Evolutionary conservation across 257 asterid genomes (phyloP), one percentile per base, ranked within the genome.

Genomic region (Petunia axillaris): DNA sequence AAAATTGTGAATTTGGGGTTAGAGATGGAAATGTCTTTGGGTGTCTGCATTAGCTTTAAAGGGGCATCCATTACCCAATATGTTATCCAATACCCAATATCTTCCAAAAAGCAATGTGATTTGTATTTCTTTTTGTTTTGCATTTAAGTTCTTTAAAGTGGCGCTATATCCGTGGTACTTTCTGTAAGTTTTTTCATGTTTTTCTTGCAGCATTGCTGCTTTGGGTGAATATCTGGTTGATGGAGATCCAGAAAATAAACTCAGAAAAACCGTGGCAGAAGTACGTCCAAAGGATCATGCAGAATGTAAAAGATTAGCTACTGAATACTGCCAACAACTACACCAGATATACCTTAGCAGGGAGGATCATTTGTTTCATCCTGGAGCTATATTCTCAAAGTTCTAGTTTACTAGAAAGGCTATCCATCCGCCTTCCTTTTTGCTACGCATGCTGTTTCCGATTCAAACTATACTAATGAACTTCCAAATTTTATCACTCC

Each of bases 211-310:
- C 14, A 84, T 79, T 6, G n/a, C 48, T 35, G 75, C 71, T 70
- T 79, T 87, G 84, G 88, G 83, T 1, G 71, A 85, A 81, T 87
- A 87, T 80, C 76, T 87, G 74, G 71, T 79, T 6, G 83, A 76
- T 40, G 87, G 87, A 8, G 86, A 83, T 81, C 64, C 54, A 8
- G 75, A 77, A 55, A 64, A 75, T 25, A 81, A 64, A 67, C 78
- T 81, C 55, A 83, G 74, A 70, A 87, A 85, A 85, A 79, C 84
- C 1, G 87, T 77, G 39, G 36, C 40, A 3, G 90, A 87, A 76
- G 87, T 87, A 9, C 74, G 74, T 37, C 86, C 85, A 8, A 85
- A 83, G 10, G 78, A 60, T 62, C 71, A 43, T 63, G 75, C 41
- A 25, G 75, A 60, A 60, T 78, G 81, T 36, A 65, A 78, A 78